Base-by-base conservation (phyloP, 495 filamentous ascomycete genomes). In the Rhypophila decipiens region DNA sequence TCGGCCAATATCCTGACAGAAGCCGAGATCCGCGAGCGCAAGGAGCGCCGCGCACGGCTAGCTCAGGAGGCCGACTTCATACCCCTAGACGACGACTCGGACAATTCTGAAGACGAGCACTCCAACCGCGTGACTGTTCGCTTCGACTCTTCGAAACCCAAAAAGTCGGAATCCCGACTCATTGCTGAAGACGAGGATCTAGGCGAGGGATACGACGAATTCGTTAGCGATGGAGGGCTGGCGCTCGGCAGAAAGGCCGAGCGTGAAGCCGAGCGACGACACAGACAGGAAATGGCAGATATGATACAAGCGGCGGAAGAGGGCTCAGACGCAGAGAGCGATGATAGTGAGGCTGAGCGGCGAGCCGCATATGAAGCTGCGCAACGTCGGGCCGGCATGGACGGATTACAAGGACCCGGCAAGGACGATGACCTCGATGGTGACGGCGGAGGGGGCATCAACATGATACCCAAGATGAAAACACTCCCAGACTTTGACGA, bases 191-290 rank as follows among this genome's bases (percentile, higher is more conserved):
- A 96, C 58, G 93, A 97, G 59, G 88, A 96, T 59, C 79, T 96
- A n/a, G 84, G 83, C 24, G 93, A 98, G 68, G 90, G 90, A 3
- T 96, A 95, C 60, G 90, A 95, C 44, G 88, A 95, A 48, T 95
- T 86, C 53, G 84, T 91, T 13, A 85, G 90, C 17, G 91, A 96
- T 59, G 89, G 85, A 13, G 77, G 77, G 23, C 79, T 96, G 10
- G 76, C 87, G 2, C 75, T 97, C 0, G 87, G 89, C 34, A 79
- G 75, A 55, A 84, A 84, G 49, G 88, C 90, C 3, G 87, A 94
- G 67, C 75, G 79, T n/a, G 87, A 86, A 45, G 81, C 86, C 18
- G 74, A 77, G 22, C 72, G 71, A 24, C 77, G 75, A 23, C 78
- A 87, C 5, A 76, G 86, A 23, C 77, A 80, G 42, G 80, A 86